phyloP scores from a whole-genome alignment of 2,329 filamentous ascomycete species.

The Talaromyces sp. region DNA sequence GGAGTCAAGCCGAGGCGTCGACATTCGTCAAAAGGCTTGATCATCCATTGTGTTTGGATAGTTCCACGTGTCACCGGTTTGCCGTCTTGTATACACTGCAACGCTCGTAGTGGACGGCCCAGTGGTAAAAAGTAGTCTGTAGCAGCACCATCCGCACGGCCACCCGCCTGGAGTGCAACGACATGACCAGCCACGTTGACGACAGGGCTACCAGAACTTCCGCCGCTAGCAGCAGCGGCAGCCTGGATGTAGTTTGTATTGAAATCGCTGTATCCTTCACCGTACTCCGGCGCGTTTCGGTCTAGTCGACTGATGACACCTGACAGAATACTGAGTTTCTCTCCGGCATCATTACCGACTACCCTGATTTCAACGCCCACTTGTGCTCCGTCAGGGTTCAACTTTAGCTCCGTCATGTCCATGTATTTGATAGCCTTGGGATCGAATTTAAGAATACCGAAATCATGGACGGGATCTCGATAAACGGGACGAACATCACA shows the following conservation, averaged over 20 bases:
- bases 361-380: conserved; percentile 95
- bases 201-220: conserved; percentile 96
- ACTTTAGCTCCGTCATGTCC: conserved; percentile 73
- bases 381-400: conserved; percentile 78
- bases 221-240: conserved; percentile 91
- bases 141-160: conserved; percentile 87
- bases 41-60: conserved; percentile 95
- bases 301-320: conserved; percentile 96
- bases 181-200: conserved; percentile 92
- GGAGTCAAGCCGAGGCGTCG: conserved; percentile 79
- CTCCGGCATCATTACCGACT: conserved; percentile 96
- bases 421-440: conserved; percentile 97
- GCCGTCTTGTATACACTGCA: conserved; percentile 77
- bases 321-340: conserved; percentile 96
- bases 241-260: conserved; percentile 96
- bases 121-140: conserved; percentile 97
- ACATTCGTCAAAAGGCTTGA: conserved; percentile 98
- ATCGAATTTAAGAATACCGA: conserved; percentile 94
- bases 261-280: conserved; percentile 97
- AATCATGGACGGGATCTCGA: conserved; percentile 96
- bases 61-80: conserved; percentile 80
- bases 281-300: conserved; percentile 94
- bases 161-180: conserved; percentile 89
- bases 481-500: conserved; percentile 96
- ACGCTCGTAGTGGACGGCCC: conserved; percentile 80